Percentiles rank a stretch among this genome's conserved stretches.
Conservation (phyloP, 2,329 filamentous ascomycete species). For the Ophiostoma quercus region DNA sequence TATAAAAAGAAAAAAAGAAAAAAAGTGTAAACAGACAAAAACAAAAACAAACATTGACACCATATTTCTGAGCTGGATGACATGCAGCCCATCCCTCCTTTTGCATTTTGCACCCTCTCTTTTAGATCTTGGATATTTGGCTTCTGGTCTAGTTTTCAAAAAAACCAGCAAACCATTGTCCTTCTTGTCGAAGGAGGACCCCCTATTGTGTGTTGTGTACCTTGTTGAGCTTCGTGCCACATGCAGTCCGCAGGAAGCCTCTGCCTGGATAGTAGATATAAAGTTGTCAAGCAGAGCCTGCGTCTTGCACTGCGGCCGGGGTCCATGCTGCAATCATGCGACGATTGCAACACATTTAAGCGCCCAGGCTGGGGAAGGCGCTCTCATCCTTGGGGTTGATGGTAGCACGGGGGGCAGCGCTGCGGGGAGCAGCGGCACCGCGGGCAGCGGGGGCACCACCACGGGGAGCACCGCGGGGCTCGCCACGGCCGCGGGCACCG, state of each 20-base stretch:
- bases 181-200: conserved; percentile 16
- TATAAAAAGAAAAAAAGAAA: conserved; percentile 4
- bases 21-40: conserved; percentile 8
- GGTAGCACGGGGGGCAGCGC: conserved; percentile 41
- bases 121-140: too few species aligned
- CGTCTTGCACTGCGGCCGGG: conserved; percentile 6
- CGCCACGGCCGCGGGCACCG: conserved; percentile 39
- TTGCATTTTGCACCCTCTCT: conserved; percentile 6
- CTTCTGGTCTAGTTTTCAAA: too few species aligned
- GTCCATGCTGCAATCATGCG: conserved; percentile 17
- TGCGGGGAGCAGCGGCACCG: conserved; percentile 25
- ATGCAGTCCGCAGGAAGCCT: background rate
- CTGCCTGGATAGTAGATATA: background rate
- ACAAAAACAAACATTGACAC: background rate
- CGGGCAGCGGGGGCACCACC: conserved; percentile 32
- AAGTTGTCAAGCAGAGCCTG: background rate
- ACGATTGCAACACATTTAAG: conserved; percentile 29
- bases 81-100: conserved; percentile 13
- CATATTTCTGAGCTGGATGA: conserved; percentile 13
- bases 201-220: conserved; percentile 12
- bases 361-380: conserved; percentile 58
- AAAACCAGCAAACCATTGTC: background rate
- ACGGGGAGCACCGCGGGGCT: conserved; percentile 41
- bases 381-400: conserved; percentile 55
- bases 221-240: conserved; percentile 13